Evolutionary conservation across 2,329 filamentous ascomycete species (phyloP).

Genomic region (Fusarium multiceps): DNA sequence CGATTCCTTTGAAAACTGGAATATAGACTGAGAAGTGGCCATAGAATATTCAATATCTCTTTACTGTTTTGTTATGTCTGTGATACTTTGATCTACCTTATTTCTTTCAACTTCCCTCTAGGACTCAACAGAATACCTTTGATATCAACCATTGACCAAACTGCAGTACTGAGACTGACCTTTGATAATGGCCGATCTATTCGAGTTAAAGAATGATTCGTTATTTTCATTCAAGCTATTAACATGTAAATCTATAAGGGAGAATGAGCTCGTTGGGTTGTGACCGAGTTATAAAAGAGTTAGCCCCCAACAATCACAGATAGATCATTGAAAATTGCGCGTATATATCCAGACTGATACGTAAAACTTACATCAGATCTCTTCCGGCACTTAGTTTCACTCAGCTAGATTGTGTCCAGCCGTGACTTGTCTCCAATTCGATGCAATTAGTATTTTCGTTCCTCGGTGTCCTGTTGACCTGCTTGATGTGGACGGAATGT

Average conservation of each 20-base stretch:
- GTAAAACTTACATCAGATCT: accelerated
- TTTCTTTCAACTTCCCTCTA: not conserved
- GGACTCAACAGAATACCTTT: not conserved
- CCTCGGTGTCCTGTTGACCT: too few species aligned
- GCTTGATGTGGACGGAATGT: too few species aligned
- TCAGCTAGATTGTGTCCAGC: too few species aligned
- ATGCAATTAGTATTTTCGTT: too few species aligned
- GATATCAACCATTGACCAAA: not conserved
- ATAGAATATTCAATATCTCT: not conserved
- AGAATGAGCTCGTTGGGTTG: too few species aligned
- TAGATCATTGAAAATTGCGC: not conserved
- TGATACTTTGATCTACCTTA: not conserved
- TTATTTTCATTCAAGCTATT: accelerated
- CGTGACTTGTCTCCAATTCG: too few species aligned
- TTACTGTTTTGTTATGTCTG: too few species aligned
- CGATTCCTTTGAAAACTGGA: not conserved
- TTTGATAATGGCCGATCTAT: not conserved
- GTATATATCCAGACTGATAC: too few species aligned
- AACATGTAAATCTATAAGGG: accelerated
- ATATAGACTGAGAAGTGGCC: not conserved
- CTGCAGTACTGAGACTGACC: not conserved
- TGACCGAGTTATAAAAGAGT: too few species aligned
- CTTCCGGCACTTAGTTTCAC: not conserved
- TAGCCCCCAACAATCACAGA: accelerated
- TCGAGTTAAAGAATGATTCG: not conserved